Conservation (phyloP, 305 asterid species). For the Plantago coronopus region DNA sequence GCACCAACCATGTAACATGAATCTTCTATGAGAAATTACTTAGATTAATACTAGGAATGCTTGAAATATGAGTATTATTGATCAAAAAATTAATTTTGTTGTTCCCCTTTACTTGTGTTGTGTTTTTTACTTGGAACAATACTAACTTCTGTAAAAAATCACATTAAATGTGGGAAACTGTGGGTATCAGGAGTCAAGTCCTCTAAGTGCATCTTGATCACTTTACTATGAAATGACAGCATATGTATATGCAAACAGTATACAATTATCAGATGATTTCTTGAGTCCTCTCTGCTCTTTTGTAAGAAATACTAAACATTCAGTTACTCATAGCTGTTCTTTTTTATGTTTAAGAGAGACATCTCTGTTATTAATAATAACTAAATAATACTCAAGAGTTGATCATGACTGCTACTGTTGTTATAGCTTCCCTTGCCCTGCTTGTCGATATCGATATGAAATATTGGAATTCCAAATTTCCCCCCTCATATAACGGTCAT, state of each 20-base stretch:
- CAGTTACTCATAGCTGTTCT: not conserved
- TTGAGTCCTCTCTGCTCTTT: not conserved
- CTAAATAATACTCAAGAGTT: slow-evolving; percentile 8
- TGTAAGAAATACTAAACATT: too few relatives aligned
- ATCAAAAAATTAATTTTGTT: not conserved
- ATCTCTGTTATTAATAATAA: not conserved
- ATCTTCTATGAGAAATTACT: slow-evolving; percentile 10
- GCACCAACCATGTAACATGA: not conserved
- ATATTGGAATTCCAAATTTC: slow-evolving; percentile 17
- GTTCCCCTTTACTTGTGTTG: too few relatives aligned
- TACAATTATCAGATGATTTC: not conserved
- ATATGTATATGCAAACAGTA: not conserved
- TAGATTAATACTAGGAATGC: slow-evolving; percentile 12
- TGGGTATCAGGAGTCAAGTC: not conserved
- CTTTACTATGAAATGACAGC: slow-evolving; percentile 11
- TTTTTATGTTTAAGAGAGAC: slow-evolving; percentile 5
- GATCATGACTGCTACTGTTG: not conserved
- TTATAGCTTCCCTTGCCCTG: slow-evolving; percentile 3
- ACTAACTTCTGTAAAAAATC: not conserved
- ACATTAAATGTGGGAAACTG: too few relatives aligned
- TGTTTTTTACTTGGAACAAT: not conserved
- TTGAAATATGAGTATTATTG: slow-evolving; percentile 11
- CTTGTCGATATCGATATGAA: slow-evolving; percentile 10
- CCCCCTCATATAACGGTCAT: slow-evolving; percentile 20
- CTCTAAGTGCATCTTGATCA: slow-evolving; percentile 8